Base-by-base conservation (phyloP, 805 yeast species). In the Wickerhamiella shivajii region DNA sequence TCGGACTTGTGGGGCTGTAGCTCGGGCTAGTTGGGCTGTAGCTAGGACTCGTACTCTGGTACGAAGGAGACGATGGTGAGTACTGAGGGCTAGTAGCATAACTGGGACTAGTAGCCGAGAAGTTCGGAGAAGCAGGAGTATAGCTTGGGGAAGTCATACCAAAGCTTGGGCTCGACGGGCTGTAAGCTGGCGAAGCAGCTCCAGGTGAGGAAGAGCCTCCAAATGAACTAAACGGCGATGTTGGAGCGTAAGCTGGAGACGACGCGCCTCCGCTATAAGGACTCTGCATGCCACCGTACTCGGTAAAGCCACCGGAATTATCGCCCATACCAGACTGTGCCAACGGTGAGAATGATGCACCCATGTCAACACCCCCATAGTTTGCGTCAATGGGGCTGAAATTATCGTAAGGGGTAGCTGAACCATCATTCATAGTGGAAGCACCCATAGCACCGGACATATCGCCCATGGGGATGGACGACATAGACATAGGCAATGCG, bases 371-470 rank as follows among this genome's bases (percentile, higher is more conserved):
- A 19, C 47, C 44, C 30, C 50, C 48, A n/a, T 45, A 38, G 23
- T 42, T 43, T 17, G 52, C 56, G 15, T 34, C 39, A 27, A 61
- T 46, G 10, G 77, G 79, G 25, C 69, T 67, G 39, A 69, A 67
- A 35, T 63, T 67, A 50, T 78, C 81, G 58, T 85, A 85, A 29
- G 95, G 95, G 31, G 98, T 84, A 25, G 90, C 87, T 37, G 87
- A 78, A 43, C 96, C 95, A 33, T 71, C 84, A 18, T 41, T 38
- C 22, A 35, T 23, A 13, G 33, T 27, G 6, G 40, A 31, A 4
- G 43, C 38, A 23, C 29, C 24, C 36, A 59, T 63, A 23, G 61
- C 64, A 32, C 59, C 64, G 35, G 61, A 13, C n/a, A 21, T 18
- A 9, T 12, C 61, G 13, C 62, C 53, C 33, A 50, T 54, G 6